These are phyloP conservation scores for Tolypocladium ophioglossoides DNA, from an alignment of 2,329 filamentous ascomycete species.

Conservation along the genomic window DNA sequence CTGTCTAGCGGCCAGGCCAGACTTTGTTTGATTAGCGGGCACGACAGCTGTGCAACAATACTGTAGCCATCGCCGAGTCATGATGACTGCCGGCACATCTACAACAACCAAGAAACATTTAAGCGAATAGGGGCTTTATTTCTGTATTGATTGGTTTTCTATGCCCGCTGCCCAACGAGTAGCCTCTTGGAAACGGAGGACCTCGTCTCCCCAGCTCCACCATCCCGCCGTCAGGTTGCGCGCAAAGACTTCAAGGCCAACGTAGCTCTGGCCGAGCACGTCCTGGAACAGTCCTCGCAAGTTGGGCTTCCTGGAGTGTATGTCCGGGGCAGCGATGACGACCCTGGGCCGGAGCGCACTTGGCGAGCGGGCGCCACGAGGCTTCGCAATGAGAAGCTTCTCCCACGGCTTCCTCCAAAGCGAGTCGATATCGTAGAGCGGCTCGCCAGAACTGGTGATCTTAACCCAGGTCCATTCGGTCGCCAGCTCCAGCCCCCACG, in stretches of 20 bases:
- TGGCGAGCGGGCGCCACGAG: slow-evolving; percentile 17
- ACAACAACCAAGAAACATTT: slow-evolving; percentile 9
- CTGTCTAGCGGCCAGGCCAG: background rate
- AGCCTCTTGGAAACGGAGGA: slow-evolving; percentile 55
- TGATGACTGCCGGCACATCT: slow-evolving; percentile 9
- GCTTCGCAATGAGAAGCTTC: slow-evolving; percentile 52
- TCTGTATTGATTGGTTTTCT: slow-evolving; percentile 4
- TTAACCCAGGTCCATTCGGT: slow-evolving; percentile 78
- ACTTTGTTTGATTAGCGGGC: slow-evolving; percentile 15
- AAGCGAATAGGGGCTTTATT: slow-evolving; percentile 7
- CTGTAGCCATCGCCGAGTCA: slow-evolving; percentile 14
- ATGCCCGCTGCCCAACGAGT: slow-evolving; percentile 33
- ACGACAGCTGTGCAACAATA: slow-evolving; percentile 22
- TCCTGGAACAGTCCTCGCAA: slow-evolving; percentile 49
- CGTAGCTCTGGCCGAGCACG: slow-evolving; percentile 39
- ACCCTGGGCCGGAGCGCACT: slow-evolving; percentile 33
- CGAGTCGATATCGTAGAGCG: slow-evolving; percentile 49
- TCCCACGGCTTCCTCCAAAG: slow-evolving; percentile 70
- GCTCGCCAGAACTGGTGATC: slow-evolving; percentile 52
- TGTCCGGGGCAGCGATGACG: slow-evolving; percentile 59
- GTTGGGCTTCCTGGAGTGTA: slow-evolving; percentile 72
- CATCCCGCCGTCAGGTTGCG: slow-evolving; percentile 63
- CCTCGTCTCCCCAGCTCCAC: slow-evolving; percentile 72
- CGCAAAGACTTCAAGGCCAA: slow-evolving; percentile 66
- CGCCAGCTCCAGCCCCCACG: slow-evolving; percentile 54